These are phyloP conservation scores for Paraphoma sp. DNA, from an alignment of 2,329 filamentous ascomycete species.

Conservation along the genomic window DNA sequence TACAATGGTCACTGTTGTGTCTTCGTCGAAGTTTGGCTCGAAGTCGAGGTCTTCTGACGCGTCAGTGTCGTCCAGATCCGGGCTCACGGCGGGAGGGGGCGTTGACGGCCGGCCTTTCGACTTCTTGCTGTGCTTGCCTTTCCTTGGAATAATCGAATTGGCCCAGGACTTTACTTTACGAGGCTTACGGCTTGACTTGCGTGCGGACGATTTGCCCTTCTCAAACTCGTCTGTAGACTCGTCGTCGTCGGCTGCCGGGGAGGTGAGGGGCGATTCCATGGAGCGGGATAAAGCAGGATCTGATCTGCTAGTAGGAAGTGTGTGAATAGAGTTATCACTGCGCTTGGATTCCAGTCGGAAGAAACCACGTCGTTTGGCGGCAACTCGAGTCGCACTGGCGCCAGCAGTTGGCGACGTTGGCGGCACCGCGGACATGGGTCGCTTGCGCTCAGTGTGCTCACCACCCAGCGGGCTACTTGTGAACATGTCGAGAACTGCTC, in stretches of 20 bases:
- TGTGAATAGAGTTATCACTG: slow-evolving; percentile 45
- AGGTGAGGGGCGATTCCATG: slow-evolving; percentile 32
- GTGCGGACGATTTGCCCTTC: slow-evolving; percentile 49
- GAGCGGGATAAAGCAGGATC: slow-evolving; percentile 42
- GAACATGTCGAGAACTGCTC: slow-evolving; percentile 67
- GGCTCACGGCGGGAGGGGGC: slow-evolving; percentile 31
- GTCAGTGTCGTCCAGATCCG: slow-evolving; percentile 41
- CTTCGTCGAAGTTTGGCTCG: slow-evolving; percentile 50
- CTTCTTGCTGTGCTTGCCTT: slow-evolving; percentile 60
- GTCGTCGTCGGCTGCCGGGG: slow-evolving; percentile 33
- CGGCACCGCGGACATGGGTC: slow-evolving; percentile 46
- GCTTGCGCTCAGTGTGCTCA: slow-evolving; percentile 36
- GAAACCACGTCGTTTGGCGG: slow-evolving; percentile 45
- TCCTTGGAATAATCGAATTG: slow-evolving; percentile 70
- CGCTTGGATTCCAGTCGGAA: slow-evolving; percentile 60
- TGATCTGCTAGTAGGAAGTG: slow-evolving; percentile 40
- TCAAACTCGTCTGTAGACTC: slow-evolving; percentile 48
- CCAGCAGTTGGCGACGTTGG: slow-evolving; percentile 19
- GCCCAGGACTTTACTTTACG: slow-evolving; percentile 81
- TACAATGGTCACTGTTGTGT: slow-evolving; percentile 51
- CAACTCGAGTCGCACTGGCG: slow-evolving; percentile 12
- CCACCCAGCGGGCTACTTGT: slow-evolving; percentile 31
- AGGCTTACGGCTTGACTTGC: slow-evolving; percentile 62
- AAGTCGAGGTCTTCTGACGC: slow-evolving; percentile 46
- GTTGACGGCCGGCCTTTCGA: slow-evolving; percentile 47